Base-by-base conservation (phyloP, 2,329 filamentous ascomycete species). In the Diaporthe citriasiana region DNA sequence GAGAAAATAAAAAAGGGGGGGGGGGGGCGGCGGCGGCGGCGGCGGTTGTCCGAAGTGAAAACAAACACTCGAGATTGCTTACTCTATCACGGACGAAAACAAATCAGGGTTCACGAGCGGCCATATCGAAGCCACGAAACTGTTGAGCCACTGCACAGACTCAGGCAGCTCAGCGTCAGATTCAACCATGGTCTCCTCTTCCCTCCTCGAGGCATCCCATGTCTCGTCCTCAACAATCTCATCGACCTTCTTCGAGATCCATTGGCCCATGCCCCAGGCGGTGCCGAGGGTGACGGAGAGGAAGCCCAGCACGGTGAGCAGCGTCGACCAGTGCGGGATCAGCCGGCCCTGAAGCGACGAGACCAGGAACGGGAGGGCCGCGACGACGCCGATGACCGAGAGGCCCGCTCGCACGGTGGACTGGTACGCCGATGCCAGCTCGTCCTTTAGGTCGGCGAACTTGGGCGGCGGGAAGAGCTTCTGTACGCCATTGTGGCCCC, bases 41-140 rank as follows among this genome's bases (percentile, higher is more conserved):
- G 38, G 38, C 7, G 38, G 10, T 38, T 12, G 7, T 12, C 10
- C 38, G 7, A 38, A 38, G 38, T 38, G 55, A 40, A 13, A 40
- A 59, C 6, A 40, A 30, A 1, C 4, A 12, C 30, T 33, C 9
- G 35, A 59, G 47, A 22, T n/a, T 15, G 6, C 50, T 51, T 27
- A 51, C 50, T 95, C 93, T 0, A 90, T 88, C 2, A 94, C 81
- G 45, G 89, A 90, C 1, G 89, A 87, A 78, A 95, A 94, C 1
- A 95, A 85, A 77, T 95, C 93, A 0, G 93, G 93, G 78, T 95
- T 95, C 78, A 95, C 87, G 40, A 95, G 85, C 0, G 92, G 92
- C 93, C 93, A 95, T 7, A 94, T 87, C 1, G 92, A 89, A 5
- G 88, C 85, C 10, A 95, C 79, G 0, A 94, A 81, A 6, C 89